Base-by-base conservation (phyloP, 441 rosid species). In the Populus trichocarpa region DNA sequence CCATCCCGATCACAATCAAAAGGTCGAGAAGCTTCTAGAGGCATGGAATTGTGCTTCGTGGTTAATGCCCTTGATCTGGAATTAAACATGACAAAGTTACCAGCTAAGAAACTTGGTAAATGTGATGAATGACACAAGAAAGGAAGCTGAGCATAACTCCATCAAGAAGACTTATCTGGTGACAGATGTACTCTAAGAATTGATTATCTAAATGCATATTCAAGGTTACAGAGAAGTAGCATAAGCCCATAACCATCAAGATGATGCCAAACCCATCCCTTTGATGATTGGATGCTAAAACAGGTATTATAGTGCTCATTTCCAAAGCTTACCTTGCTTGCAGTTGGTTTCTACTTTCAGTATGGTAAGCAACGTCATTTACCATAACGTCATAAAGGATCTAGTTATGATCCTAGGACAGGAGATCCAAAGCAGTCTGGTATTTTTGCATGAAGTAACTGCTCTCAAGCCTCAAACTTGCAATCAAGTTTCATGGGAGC, bases 1-100 rank as follows among this genome's bases (percentile, higher is more conserved):
- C 99, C 98, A 88, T 96, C 99, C 67, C 97, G 91, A 40, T 78
- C 97, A 79, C 89, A 83, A 86, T 96, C 99, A 85, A 96, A 96
- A 61, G 99, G 99, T 46, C 97, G 89, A 40, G 99, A 96, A 83
- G 99, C 96, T 89, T 96, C 97, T 83, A 77, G 78, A 6, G 97
- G 98, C 20, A 84, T 73, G 76, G 94, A 84, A 83, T 90, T 96
- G 84, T 90, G 90, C 85, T 88, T 92, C 2, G 96, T 85, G 57
- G 94, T 89, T 87, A 96, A 85, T 82, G 98, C 98, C 86, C 98
- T 92, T 50, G 90, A 86, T 87, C 98, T 96, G 86, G 72, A 85
- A 69, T 67, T 75, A 74, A 78, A 76, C 73, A 80, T 77, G 33
- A 71, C 73, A 50, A 16, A 32, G 65, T 65, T 72, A 77, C 59